Evolutionary conservation across 2,329 filamentous ascomycete genomes (phyloP).

Genomic region (Elsinoe ampelina): DNA sequence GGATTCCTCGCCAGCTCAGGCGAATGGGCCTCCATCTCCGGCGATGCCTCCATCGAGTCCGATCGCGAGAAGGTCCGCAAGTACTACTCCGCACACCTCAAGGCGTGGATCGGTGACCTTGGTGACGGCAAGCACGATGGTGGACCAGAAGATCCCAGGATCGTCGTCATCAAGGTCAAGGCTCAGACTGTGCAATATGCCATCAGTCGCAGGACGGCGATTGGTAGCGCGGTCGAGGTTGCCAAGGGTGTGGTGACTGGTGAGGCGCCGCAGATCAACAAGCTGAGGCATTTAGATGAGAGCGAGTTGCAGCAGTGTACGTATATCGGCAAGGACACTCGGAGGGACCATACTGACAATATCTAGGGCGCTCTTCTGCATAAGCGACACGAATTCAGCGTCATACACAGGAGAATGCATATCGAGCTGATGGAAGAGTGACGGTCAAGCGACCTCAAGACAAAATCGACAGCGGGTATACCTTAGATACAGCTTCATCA

Average conservation of each 20-base stretch:
- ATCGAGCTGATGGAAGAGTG: not conserved
- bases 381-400: not conserved
- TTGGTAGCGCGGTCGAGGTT: slow-evolving; percentile 59
- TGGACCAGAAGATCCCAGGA: slow-evolving; percentile 68
- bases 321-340: slow-evolving; percentile 7
- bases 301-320: slow-evolving; percentile 54
- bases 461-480: not conserved
- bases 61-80: slow-evolving; percentile 61
- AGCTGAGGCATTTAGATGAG: slow-evolving; percentile 62
- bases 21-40: slow-evolving; percentile 83
- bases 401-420: not conserved
- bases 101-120: slow-evolving; percentile 80
- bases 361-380: slow-evolving; percentile 2
- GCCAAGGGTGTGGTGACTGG: slow-evolving; percentile 68
- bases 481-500: not conserved
- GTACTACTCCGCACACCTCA: slow-evolving; percentile 63
- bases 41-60: slow-evolving; percentile 58
- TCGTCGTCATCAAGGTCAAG: slow-evolving; percentile 71
- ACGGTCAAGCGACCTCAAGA: not conserved
- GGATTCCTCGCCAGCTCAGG: slow-evolving; percentile 62
- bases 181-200: slow-evolving; percentile 65
- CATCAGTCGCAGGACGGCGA: slow-evolving; percentile 46
- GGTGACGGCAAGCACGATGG: slow-evolving; percentile 78
- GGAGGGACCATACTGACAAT: not conserved
- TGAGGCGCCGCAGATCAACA: slow-evolving; percentile 62